Evolutionary conservation across 164 flowering plant species (phyloP).

Genomic region (Sedum album): DNA sequence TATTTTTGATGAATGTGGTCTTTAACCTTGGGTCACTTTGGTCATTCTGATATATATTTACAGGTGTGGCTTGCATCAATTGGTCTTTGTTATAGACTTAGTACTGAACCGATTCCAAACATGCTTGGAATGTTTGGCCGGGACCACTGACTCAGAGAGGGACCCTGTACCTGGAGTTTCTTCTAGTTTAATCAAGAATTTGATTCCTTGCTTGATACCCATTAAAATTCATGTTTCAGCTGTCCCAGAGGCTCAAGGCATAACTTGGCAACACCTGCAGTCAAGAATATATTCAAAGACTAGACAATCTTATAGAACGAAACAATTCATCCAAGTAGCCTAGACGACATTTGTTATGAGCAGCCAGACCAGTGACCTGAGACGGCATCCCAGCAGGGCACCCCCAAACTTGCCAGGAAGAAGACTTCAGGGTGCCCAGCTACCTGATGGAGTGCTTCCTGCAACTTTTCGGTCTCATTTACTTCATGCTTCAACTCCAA

Average conservation of each 20-base stretch:
- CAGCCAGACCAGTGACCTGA: background rate
- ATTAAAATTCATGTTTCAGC: background rate
- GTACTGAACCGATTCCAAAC: background rate
- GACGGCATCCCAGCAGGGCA: background rate
- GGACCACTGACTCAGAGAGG: no score
- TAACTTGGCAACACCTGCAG: conserved; percentile 3
- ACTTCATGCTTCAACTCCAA: background rate
- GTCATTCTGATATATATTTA: background rate
- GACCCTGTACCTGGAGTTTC: background rate
- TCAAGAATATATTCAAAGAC: background rate
- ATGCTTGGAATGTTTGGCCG: background rate
- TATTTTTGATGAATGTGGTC: background rate
- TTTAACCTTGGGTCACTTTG: background rate
- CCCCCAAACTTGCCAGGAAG: background rate
- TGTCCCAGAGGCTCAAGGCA: background rate
- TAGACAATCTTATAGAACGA: background rate
- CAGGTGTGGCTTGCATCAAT: background rate
- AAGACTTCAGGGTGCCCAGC: background rate
- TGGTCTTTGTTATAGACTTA: background rate
- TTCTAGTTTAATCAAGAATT: background rate
- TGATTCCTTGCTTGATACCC: conserved; percentile 5
- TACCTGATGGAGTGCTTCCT: conserved; percentile 4
- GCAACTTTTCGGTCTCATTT: background rate
- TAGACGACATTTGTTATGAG: background rate
- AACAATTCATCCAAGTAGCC: background rate